These are phyloP conservation scores for Sporothrix variecibatus DNA, from an alignment of 2,329 filamentous ascomycete genomes.

Conservation along the genomic window DNA sequence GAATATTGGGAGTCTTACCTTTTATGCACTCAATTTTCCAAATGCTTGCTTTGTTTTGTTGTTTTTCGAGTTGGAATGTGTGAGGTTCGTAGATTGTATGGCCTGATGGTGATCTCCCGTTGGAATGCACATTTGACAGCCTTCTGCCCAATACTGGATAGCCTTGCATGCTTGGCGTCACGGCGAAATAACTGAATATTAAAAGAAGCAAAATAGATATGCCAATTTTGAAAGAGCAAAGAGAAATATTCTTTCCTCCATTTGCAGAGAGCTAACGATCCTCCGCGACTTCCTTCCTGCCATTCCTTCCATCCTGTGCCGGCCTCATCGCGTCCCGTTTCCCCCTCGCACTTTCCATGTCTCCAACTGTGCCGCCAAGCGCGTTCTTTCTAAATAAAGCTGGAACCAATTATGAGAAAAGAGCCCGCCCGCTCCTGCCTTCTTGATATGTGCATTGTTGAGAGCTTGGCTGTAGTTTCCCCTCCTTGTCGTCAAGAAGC, in stretches of 20 bases:
- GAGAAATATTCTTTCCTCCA: background rate
- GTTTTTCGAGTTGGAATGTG: background rate
- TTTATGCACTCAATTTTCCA: background rate
- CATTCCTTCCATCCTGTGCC: background rate
- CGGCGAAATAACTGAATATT: background rate
- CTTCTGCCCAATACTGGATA: background rate
- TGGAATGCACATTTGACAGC: constrained; percentile 6
- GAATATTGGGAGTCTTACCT: background rate
- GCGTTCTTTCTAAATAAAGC: background rate
- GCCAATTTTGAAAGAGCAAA: background rate
- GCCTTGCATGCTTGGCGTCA: background rate
- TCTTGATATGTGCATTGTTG: background rate
- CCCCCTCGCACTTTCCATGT: background rate
- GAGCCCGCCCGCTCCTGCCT: background rate
- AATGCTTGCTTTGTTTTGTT: background rate
- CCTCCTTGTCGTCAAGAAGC: background rate
- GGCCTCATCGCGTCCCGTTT: background rate
- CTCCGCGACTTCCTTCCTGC: background rate
- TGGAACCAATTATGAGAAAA: background rate
- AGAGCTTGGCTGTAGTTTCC: background rate
- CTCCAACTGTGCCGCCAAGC: background rate
- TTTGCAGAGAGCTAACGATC: background rate
- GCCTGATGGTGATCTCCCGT: background rate
- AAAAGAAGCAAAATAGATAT: background rate
- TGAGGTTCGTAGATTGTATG: background rate